Conservation (phyloP, 352 stramenopile genomes). For the Phytopythium ostracodes region DNA sequence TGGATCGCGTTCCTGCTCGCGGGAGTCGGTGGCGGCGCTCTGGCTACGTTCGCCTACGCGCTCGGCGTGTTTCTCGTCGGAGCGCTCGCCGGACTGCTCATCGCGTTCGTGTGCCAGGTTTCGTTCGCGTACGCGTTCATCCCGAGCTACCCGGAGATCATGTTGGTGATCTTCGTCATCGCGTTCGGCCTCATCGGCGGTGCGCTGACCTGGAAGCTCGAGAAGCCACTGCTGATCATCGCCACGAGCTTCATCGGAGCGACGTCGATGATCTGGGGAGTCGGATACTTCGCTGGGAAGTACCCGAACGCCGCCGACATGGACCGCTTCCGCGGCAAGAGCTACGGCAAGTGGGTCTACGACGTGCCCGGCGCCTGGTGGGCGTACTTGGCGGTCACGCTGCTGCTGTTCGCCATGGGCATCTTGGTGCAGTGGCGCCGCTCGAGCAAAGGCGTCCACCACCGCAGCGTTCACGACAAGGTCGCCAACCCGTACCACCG, state of each 20-base stretch:
- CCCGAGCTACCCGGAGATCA: constrained; percentile 34
- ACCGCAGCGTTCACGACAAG: constrained; percentile 10
- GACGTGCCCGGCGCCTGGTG: constrained; percentile 55
- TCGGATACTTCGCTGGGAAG: constrained; percentile 69
- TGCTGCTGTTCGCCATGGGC: constrained; percentile 42
- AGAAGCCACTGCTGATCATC: constrained; percentile 48
- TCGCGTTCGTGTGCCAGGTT: constrained; percentile 27
- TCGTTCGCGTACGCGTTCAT: constrained; percentile 36
- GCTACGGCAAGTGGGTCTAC: constrained; percentile 29
- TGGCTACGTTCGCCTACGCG: constrained; percentile 43
- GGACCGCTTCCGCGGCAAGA: constrained; percentile 30
- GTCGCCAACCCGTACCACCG: neutral
- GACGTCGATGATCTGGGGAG: constrained; percentile 37
- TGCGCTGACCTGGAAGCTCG: constrained; percentile 48
- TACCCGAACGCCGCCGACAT: constrained; percentile 65
- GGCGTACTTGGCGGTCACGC: constrained; percentile 47
- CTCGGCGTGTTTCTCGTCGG: constrained; percentile 50
- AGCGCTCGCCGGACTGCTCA: constrained; percentile 18
- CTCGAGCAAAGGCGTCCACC: constrained; percentile 10
- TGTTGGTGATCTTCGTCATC: constrained; percentile 37
- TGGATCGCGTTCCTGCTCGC: constrained; percentile 49
- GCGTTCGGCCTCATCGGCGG: constrained; percentile 35
- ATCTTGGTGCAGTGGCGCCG: constrained; percentile 26
- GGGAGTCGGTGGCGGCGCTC: constrained; percentile 28
- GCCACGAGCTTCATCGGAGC: constrained; percentile 62